These are phyloP conservation scores for Strigomonas galati DNA, from an alignment of 208 protist species.

Conservation along the genomic window DNA sequence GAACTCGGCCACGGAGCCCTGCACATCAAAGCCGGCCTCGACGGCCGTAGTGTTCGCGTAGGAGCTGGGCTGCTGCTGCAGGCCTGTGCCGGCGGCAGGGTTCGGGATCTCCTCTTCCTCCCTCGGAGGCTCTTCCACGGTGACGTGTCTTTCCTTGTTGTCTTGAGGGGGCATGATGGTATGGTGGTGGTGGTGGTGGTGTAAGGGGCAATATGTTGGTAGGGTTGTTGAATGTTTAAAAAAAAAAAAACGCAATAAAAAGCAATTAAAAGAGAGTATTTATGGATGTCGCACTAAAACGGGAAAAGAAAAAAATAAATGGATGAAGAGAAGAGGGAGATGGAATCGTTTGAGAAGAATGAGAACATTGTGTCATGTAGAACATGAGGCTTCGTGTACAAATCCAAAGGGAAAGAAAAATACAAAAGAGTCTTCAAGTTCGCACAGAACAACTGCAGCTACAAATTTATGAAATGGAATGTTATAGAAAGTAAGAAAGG, in stretches of 20 bases:
- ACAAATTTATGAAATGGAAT: neutral
- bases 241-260: conserved; percentile 11
- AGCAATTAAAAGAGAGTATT: neutral
- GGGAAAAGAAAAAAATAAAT: conserved; percentile 7
- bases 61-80: too few relatives aligned
- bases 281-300: too few relatives aligned
- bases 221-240: neutral
- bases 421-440: neutral
- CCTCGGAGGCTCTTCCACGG: neutral
- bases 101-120: neutral
- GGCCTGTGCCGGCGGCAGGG: neutral
- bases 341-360: neutral
- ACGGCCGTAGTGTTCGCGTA: conserved; percentile 15
- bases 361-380: neutral
- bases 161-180: too few relatives aligned
- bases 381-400: neutral
- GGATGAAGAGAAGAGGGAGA: neutral
- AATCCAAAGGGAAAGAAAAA: conserved; percentile 1
- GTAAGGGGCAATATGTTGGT: too few relatives aligned
- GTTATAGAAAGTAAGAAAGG: neutral
- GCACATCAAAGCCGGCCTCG: conserved; percentile 24
- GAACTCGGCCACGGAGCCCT: conserved; percentile 53
- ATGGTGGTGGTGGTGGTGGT: too few relatives aligned
- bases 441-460: neutral
- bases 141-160: too few relatives aligned